Evolutionary conservation across 495 filamentous ascomycete genomes (phyloP), one percentile per base, ranked within the genome.

Genomic region (Penicillium atrosanguineum): DNA sequence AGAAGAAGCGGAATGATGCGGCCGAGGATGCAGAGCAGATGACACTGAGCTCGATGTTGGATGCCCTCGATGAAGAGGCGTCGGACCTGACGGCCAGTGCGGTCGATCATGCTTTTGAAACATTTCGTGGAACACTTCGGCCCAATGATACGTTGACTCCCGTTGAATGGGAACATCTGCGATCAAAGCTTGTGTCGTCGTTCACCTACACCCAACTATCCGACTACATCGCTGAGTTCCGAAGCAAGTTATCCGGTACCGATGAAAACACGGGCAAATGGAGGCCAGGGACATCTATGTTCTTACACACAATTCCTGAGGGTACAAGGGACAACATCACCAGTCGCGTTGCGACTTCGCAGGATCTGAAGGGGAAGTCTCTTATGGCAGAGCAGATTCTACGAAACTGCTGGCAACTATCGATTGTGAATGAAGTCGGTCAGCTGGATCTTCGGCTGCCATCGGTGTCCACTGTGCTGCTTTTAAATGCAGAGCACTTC

Each of bases 321-420:
- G 31, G 4, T 8, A 38, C 40, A 7, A 45, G 48, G 8, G 42
- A 31, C 28, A 48, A 29, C 26, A 44, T 50, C 25, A 44, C 36
- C 9, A 39, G 59, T 50, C 37, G 56, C 14, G 36, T 44, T 44
- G 56, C 56, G 9, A 42, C 46, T 15, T 28, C 59, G 18, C 56
- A 53, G 36, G 56, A 49, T 12, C 44, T 65, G 19, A 69, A 56
- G 42, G 56, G 57, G 8, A 79, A 79, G 44, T 15, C 68, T 0
- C 38, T 63, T 1, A 46, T 78, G 11, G 65, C 68, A 31, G 69
- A 76, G 37, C 65, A 42, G 18, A 72, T 81, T 28, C 59, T 79
- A 44, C 65, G 73, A 12, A 68, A 74, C 18, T 71, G 65, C 48
- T 81, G 78, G 78, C 51, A 74, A 20, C 48, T 81, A 26, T 68